Conservation (phyloP, 768 basidiomycete genomes). For the Suillus cothurnatus region DNA sequence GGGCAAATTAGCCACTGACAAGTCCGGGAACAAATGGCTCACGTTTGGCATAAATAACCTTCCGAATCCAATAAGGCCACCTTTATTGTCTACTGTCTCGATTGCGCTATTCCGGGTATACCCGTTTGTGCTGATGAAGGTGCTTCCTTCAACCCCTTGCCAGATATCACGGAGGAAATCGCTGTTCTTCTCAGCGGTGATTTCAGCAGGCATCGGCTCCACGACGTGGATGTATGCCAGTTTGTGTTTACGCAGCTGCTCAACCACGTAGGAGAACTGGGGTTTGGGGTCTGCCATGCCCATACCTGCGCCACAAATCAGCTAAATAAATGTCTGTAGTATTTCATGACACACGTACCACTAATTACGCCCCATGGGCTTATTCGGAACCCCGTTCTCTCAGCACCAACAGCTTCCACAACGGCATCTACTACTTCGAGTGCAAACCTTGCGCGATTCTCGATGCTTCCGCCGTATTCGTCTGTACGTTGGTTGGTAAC, state of each 20-base stretch:
- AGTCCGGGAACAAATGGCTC: too few species aligned
- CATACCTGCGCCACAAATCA: conserved; percentile 42
- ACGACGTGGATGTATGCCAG: conserved; percentile 58
- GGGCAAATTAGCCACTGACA: too few species aligned
- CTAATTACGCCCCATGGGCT: conserved; percentile 53
- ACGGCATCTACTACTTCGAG: conserved; percentile 35
- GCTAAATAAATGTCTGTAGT: not conserved
- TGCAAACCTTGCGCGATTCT: too few species aligned
- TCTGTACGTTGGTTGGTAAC: too few species aligned
- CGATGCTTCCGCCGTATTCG: too few species aligned
- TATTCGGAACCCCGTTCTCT: conserved; percentile 56
- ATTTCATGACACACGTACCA: conserved; percentile 22
- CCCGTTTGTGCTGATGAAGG: conserved; percentile 40
- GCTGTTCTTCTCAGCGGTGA: conserved; percentile 32
- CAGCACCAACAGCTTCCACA: conserved; percentile 50
- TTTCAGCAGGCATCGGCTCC: conserved; percentile 36
- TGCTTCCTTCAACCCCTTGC: conserved; percentile 32
- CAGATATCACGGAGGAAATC: conserved; percentile 50
- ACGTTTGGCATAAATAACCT: too few species aligned
- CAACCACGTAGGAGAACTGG: conserved; percentile 54
- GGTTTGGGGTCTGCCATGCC: too few species aligned
- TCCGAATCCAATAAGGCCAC: too few species aligned
- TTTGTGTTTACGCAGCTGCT: conserved; percentile 36
- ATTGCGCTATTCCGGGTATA: too few species aligned
- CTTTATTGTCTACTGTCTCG: too few species aligned